phyloP scores from a whole-genome alignment of 768 basidiomycete genomes.

The Arthromyces matolae region DNA sequence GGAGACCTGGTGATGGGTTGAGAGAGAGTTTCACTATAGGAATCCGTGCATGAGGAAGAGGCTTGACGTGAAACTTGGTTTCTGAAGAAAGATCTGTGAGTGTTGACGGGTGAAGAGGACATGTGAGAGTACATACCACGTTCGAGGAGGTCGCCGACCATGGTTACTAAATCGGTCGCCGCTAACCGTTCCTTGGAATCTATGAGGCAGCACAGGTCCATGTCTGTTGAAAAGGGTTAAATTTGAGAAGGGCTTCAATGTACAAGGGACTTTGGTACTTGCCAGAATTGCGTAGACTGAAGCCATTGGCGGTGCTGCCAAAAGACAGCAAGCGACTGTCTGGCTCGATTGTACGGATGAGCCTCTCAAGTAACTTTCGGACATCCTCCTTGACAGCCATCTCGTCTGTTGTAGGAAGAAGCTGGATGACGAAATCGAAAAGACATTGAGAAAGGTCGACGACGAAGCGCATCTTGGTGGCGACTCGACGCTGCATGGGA shows the following conservation, averaged over 20 bases:
- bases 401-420: slow-evolving; percentile 87
- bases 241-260: slow-evolving; percentile 1
- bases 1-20: slow-evolving; percentile 77
- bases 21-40: slow-evolving; percentile 97
- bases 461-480: slow-evolving; percentile 61
- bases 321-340: slow-evolving; percentile 88
- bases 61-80: slow-evolving; percentile 95
- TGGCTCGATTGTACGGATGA: slow-evolving; percentile 94
- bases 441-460: slow-evolving; percentile 85
- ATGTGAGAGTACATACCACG: slow-evolving; percentile 57
- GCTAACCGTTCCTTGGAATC: slow-evolving; percentile 78
- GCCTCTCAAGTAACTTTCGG: slow-evolving; percentile 87
- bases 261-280: slow-evolving; percentile 14
- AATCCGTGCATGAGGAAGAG: slow-evolving; percentile 93
- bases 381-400: slow-evolving; percentile 95
- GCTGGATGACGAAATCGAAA: slow-evolving; percentile 90
- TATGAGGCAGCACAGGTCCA: slow-evolving; percentile 97
- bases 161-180: slow-evolving; percentile 87
- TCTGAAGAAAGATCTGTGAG: slow-evolving; percentile 41
- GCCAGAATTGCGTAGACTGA: slow-evolving; percentile 96
- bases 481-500: slow-evolving; percentile 37
- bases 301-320: slow-evolving; percentile 95
- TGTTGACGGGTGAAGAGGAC: background rate
- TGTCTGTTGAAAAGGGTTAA: slow-evolving; percentile 56
- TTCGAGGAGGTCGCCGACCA: slow-evolving; percentile 90